Evolutionary conservation across 495 filamentous ascomycete genomes (phyloP), one percentile per base, ranked within the genome.

Genomic region (Podospora pseudocomata): DNA sequence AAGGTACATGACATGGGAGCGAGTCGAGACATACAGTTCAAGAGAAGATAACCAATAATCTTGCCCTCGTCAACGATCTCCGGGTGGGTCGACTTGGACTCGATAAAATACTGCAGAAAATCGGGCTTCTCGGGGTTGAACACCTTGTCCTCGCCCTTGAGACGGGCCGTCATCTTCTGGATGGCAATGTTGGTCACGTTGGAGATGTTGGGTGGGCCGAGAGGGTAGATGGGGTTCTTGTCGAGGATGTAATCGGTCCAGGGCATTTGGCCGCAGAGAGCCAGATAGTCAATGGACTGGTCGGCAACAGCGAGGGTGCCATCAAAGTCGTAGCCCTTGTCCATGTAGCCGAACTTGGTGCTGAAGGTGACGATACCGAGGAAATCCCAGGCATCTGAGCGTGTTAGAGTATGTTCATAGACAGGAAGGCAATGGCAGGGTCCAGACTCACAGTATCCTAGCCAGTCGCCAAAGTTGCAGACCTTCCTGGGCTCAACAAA

Each of bases 351-450:
- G 26, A 77, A 75, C 68, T 72, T 72, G 30, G 72, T 68, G 67
- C 73, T 76, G 70, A 83, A 83, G 16, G 79, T 79, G 19, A 83
- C 77, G 19, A 82, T 79, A 23, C 80, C 77, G 71, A 84, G 79
- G 0, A 81, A 76, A 54, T 84, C 81, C 63, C 82, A 84, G 2
- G 76, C 72, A 60, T 73, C 71, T 73, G 23, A 5, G 39, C 1
- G 2, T 5, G 62, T 59, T n/a, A 63, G 49, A 53, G 4, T 27
- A 16, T 56, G 28, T 5, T n/a, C n/a, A 5, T 1, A 9, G 11
- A 0, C 19, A 9, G 57, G 2, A 4, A 27, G 49, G 16, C 0
- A 4, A 30, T 56, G 3, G 6, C n/a, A 1, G 30, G 11, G 30
- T 58, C 7, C 4, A 9, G 23, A 64, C 66, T 68, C 16, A 71